phyloP scores from a whole-genome alignment of 2,329 filamentous ascomycete genomes.

The Lasiodiplodia gonubiensis region DNA sequence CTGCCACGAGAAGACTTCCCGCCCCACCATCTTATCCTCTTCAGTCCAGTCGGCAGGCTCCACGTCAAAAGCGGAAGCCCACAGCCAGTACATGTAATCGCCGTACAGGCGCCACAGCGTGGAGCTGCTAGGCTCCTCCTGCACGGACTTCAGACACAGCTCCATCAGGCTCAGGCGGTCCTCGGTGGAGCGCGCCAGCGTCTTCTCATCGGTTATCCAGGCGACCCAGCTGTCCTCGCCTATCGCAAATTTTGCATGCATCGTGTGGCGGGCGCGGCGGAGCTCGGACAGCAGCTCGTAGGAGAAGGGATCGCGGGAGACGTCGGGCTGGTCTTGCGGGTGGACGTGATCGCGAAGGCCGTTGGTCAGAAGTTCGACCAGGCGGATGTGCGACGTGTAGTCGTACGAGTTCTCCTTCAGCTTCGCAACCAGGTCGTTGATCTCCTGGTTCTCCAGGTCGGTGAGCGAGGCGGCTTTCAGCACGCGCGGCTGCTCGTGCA shows the following conservation, averaged over 20 bases:
- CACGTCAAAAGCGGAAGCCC: constrained; percentile 65
- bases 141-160: constrained; percentile 71
- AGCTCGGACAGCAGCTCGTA: constrained; percentile 55
- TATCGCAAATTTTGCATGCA: constrained; percentile 69
- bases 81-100: constrained; percentile 76
- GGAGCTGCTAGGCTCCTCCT: constrained; percentile 74
- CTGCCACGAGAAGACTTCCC: constrained; percentile 73
- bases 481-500: constrained; percentile 54
- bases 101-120: constrained; percentile 79
- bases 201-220: constrained; percentile 75
- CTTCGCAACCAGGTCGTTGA: constrained; percentile 51
- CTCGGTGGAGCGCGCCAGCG: constrained; percentile 65
- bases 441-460: constrained; percentile 49
- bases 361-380: constrained; percentile 56
- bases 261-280: constrained; percentile 60
- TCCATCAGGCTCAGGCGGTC: constrained; percentile 73
- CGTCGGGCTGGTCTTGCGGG: constrained; percentile 35
- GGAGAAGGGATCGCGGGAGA: constrained; percentile 41
- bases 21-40: constrained; percentile 72
- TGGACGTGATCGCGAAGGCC: constrained; percentile 52
- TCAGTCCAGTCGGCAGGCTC: constrained; percentile 59
- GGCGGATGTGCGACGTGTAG: constrained; percentile 55
- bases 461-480: constrained; percentile 52
- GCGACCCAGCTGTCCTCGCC: constrained; percentile 80
- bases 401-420: constrained; percentile 56